phyloP scores from a whole-genome alignment of 2,329 filamentous ascomycete genomes.

The Pseudocercospora cruenta region DNA sequence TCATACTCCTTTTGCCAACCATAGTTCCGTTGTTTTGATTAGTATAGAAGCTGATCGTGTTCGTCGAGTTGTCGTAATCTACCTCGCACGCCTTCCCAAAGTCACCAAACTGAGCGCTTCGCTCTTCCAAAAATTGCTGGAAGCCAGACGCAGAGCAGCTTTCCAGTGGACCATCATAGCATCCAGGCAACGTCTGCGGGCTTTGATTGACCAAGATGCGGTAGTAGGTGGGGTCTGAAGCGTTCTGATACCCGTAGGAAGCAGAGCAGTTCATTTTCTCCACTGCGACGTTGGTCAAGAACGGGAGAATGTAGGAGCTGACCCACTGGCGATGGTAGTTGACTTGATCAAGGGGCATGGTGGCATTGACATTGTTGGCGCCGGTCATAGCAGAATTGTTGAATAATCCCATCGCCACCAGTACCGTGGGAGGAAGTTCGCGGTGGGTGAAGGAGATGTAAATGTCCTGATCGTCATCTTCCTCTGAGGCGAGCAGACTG shows the following conservation, averaged over 20 bases:
- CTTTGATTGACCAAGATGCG: constrained; percentile 56
- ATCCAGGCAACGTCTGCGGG: constrained; percentile 54
- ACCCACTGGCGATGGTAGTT: constrained; percentile 68
- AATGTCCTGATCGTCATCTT: constrained; percentile 57
- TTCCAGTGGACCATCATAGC: constrained; percentile 55
- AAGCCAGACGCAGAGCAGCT: constrained; percentile 54
- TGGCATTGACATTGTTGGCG: constrained; percentile 60
- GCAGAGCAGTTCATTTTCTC: constrained; percentile 65
- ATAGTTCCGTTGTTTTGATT: constrained; percentile 27
- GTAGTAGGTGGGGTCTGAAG: constrained; percentile 47
- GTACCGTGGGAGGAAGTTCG: constrained; percentile 67
- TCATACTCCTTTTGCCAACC: constrained; percentile 25
- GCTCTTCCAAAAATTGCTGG: constrained; percentile 46
- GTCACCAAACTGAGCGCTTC: constrained; percentile 49
- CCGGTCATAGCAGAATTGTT: constrained; percentile 65
- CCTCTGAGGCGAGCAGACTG: constrained; percentile 51
- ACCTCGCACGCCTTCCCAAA: constrained; percentile 49
- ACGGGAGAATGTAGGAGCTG: constrained; percentile 65
- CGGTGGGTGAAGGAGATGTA: constrained; percentile 72
- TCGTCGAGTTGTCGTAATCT: constrained; percentile 48
- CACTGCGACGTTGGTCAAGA: constrained; percentile 68
- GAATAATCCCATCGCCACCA: constrained; percentile 70
- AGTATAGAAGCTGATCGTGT: constrained; percentile 39
- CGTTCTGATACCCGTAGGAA: constrained; percentile 58
- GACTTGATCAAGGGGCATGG: constrained; percentile 65